Percentiles rank a stretch among this genome's conserved stretches.
Evolutionary conservation across 192 early-diverging fungal genomes (phyloP).

Genomic region (Helicostylum pulchrum): DNA sequence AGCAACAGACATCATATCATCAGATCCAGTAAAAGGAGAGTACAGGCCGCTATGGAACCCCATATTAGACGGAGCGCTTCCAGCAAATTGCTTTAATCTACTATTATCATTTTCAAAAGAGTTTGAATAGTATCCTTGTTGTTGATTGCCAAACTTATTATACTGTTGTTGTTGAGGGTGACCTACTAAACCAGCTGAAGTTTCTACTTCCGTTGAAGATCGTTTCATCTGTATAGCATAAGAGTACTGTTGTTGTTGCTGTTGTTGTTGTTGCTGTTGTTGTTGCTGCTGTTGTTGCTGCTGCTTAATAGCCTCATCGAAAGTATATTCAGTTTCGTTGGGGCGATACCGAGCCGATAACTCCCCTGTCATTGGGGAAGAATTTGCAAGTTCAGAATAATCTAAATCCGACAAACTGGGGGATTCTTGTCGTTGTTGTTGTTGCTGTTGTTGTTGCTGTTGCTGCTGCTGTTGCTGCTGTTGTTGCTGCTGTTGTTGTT

Average conservation of each 20-base stretch:
- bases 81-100: conserved; percentile 15
- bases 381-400: conserved; percentile 20
- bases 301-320: not conserved
- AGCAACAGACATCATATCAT: conserved; percentile 10
- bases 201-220: conserved; percentile 9
- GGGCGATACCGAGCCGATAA: conserved; percentile 4
- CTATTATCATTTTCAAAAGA: not conserved
- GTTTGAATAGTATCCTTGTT: too few relatives aligned
- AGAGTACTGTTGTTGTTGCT: not conserved
- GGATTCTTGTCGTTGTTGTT: conserved; percentile 18
- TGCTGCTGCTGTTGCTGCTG: conserved; percentile 23
- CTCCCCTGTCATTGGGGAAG: conserved; percentile 2
- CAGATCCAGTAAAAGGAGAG: conserved; percentile 9
- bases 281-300: not conserved
- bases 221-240: conserved; percentile 17
- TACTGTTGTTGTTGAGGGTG: too few relatives aligned
- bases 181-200: not conserved
- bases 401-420: conserved; percentile 30
- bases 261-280: not conserved
- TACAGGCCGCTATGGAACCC: conserved; percentile 11
- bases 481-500: conserved; percentile 17
- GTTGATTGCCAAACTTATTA: not conserved
- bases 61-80: conserved; percentile 19
- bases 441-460: conserved; percentile 22
- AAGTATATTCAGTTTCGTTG: not conserved